A percentile compares a stretch with the other conserved stretches of the same genome.
These are phyloP conservation scores for Cercis canadensis DNA, from an alignment of 306 rosid genomes.

Conservation along the genomic window DNA sequence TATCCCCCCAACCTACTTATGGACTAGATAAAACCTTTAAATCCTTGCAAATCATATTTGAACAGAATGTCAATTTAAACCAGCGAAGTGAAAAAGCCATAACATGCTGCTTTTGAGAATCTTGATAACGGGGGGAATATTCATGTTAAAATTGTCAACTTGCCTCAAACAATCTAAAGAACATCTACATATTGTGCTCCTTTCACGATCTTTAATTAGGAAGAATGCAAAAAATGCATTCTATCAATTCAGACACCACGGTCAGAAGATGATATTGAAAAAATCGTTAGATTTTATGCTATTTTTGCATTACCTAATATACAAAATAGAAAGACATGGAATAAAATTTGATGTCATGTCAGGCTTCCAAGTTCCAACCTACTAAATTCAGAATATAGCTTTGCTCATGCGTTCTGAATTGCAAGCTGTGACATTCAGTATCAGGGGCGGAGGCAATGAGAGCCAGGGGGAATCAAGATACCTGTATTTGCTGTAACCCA, in stretches of 20 bases:
- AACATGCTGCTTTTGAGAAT: not conserved
- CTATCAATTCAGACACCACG: constrained; percentile 12
- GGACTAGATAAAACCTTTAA: too few species aligned
- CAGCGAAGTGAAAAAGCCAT: not conserved
- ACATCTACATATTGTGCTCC: not conserved
- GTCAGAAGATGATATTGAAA: not conserved
- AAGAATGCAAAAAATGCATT: constrained; percentile 26
- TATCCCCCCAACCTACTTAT: too few species aligned
- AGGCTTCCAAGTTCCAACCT: not conserved
- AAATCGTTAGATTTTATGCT: not conserved
- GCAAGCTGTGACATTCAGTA: constrained; percentile 16
- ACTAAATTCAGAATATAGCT: constrained; percentile 23
- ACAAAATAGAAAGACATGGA: not conserved
- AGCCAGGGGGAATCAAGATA: constrained; percentile 35
- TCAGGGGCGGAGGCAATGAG: not conserved
- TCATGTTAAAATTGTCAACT: too few species aligned
- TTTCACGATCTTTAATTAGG: constrained; percentile 10
- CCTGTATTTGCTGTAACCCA: constrained; percentile 80
- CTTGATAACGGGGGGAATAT: not conserved
- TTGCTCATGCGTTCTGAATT: not conserved
- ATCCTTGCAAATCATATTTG: too few species aligned
- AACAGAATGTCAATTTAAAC: not conserved
- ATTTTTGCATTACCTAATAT: constrained; percentile 2
- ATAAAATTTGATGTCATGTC: not conserved
- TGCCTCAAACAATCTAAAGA: not conserved